A percentile compares a stretch with the other conserved stretches of the same genome.
Evolutionary conservation across 2,329 filamentous ascomycete genomes (phyloP).

Genomic region (Pestalotiopsis sp.): DNA sequence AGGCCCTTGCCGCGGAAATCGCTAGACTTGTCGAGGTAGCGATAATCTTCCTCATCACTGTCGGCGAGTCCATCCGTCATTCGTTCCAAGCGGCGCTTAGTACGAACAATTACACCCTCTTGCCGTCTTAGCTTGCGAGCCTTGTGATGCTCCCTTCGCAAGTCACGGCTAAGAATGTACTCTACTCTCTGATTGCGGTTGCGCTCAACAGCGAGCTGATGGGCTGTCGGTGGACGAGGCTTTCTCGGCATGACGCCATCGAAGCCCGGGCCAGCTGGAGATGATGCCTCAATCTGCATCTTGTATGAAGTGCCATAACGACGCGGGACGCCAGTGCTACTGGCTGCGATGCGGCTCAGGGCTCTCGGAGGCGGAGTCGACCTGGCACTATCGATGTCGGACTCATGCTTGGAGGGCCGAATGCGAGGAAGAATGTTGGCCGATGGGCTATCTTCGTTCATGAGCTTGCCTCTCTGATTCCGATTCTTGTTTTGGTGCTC

Average conservation of each 20-base stretch:
- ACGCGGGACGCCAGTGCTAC: constrained; percentile 38
- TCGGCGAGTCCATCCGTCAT: constrained; percentile 60
- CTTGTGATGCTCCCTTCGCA: constrained; percentile 66
- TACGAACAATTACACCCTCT: constrained; percentile 68
- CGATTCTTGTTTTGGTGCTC: constrained; percentile 51
- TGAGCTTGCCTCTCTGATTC: constrained; percentile 23
- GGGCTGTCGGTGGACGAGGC: constrained; percentile 75
- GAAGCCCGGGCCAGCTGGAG: constrained; percentile 52
- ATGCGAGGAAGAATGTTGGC: constrained; percentile 63
- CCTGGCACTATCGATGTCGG: constrained; percentile 53
- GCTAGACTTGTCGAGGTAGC: constrained; percentile 32
- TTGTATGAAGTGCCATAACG: constrained; percentile 57
- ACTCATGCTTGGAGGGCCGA: constrained; percentile 63
- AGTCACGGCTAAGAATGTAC: constrained; percentile 75
- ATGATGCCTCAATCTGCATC: constrained; percentile 62
- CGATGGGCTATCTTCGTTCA: constrained; percentile 55
- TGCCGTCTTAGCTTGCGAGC: constrained; percentile 62
- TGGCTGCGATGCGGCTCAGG: constrained; percentile 35
- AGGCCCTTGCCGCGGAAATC: constrained; percentile 59
- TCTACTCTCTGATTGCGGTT: constrained; percentile 81
- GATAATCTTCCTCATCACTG: constrained; percentile 60
- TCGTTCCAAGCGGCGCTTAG: constrained; percentile 63
- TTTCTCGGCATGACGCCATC: constrained; percentile 62
- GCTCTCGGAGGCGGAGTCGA: constrained; percentile 53
- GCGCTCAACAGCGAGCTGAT: constrained; percentile 79